Conservation (phyloP, 495 filamentous ascomycete species). For the Penicillium samsonianum region DNA sequence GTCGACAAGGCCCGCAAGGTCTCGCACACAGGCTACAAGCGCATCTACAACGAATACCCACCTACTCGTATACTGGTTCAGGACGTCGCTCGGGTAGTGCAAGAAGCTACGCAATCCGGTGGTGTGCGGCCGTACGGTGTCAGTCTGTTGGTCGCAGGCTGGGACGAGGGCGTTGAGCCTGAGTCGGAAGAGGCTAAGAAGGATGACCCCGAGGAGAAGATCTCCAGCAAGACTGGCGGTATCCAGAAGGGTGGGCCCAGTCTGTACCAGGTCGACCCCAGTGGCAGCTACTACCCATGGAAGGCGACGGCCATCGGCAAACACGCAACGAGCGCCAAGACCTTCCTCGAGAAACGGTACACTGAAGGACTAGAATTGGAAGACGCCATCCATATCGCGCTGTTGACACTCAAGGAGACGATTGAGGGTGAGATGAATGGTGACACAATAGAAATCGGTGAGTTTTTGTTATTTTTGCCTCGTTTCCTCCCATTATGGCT, state of each 20-base stretch:
- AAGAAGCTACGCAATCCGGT: conserved; percentile 96
- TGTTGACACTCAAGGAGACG: conserved; percentile 97
- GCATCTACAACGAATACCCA: conserved; percentile 99
- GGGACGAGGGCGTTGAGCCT: conserved; percentile 94
- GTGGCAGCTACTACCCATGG: conserved; percentile 97
- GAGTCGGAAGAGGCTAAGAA: conserved; percentile 58
- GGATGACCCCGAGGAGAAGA: conserved; percentile 61
- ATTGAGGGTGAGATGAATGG: conserved; percentile 99
- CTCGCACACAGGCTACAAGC: conserved; percentile 98
- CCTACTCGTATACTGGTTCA: conserved; percentile 98
- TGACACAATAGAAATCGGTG: conserved; percentile 98
- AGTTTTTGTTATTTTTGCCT: conserved; percentile 30
- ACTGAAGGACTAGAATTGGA: conserved; percentile 96
- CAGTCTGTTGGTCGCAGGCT: conserved; percentile 90
- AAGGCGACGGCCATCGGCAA: conserved; percentile 99
- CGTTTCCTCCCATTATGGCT: not conserved
- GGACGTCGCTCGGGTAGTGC: conserved; percentile 96
- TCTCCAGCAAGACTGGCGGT: conserved; percentile 81
- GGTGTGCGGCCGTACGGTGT: conserved; percentile 99
- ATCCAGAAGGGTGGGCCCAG: conserved; percentile 95
- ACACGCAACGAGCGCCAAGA: conserved; percentile 96
- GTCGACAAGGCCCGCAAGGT: conserved; percentile 98
- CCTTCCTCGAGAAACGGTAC: conserved; percentile 98
- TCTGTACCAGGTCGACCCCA: conserved; percentile 97
- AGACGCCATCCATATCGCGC: conserved; percentile 97